Base-by-base conservation (phyloP, 345 rosid genomes). In the Arabidopsis thaliana region DNA sequence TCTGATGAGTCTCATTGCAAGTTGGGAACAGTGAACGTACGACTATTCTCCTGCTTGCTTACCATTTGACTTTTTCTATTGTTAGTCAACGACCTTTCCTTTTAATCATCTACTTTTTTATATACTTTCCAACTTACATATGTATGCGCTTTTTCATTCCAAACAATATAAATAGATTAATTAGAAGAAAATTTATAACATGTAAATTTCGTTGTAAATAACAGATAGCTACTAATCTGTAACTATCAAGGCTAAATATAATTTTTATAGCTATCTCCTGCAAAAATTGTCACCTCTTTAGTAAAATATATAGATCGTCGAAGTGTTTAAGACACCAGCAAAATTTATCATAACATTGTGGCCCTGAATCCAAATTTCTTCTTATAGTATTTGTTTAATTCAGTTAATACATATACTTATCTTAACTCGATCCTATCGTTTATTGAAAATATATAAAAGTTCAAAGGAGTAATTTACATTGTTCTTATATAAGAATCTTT, bases 11-110 rank as follows among this genome's bases (percentile, higher is more conserved):
- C 65, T 48, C 25, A 24, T 77, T 37, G 4, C 81, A 78, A 78
- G 59, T 65, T 62, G 80, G 9, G 59, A 48, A 30, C 12, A 13
- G 80, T 13, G 59, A 48, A 30, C 12, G 20, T 67, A 53, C 44
- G 72, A 71, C 72, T 64, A 63, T 77, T 53, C 67, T 57, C 48
- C 41, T 38, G 12, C 57, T 48, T 48, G 67, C 67, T 63, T 53
- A 6, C 36, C 36, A 22, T 22, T 78, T 77, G 68, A 48, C 62
- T 5, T 46, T 68, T 57, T 0, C 11, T 56, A 38, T 56, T 22
- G 8, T 22, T 1, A 44, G 79, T 69, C 79, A 76, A 76, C 59
- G 40, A 38, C 20, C n/a, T 69, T 76, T 57, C 10, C 42, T 57
- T 55, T 25, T 0, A 20, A n/a, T 6, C 20, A 8, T 34, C 5